Base-by-base conservation (phyloP, 2,329 filamentous ascomycete genomes). In the Penicillium sp. region DNA sequence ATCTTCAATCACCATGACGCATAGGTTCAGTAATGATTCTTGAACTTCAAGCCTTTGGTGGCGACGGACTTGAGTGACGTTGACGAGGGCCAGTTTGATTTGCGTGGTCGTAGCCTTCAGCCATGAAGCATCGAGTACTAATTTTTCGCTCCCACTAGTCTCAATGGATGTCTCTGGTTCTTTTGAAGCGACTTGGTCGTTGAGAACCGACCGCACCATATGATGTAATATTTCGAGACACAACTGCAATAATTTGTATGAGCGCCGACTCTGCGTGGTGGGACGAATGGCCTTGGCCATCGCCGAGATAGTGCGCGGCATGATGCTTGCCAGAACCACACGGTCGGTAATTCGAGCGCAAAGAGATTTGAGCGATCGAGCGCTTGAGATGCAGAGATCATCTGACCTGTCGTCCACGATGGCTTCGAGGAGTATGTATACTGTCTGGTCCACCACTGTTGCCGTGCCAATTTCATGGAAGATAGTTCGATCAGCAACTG, bases 221-320 rank as follows among this genome's bases (percentile, higher is more conserved):
- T 64, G 51, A 1, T 73, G 75, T 9, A 93, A 68, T 0, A 81
- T 74, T 6, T 79, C 71, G 6, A 94, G 64, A 13, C 80, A 80
- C 47, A 72, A 72, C 25, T 83, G 71, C 5, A 97, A 72, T 0
- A 94, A 78, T 36, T 77, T 80, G 55, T 77, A 83, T 41, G 78
- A 75, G 32, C 80, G 73, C 42, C 80, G 76, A 55, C 78, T 76
- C 36, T 79, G 74, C n/a, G 76, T 80, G 0, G 84, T 86, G 0
- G 82, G 82, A 4, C 86, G 84, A 43, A 95, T 71, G 0, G 89
- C 73, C 60, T 85, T 90, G 2, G 86, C 84, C 25, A 98, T 72
- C 1, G 83, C 82, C 3, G 93, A 97, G 0, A 95, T 81, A 0
- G 88, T 88, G 8, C 90, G 89, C 0, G 94, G 93, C 37, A 97